Conservation (phyloP, 2,329 filamentous ascomycete species). For the Botrytis porri region DNA sequence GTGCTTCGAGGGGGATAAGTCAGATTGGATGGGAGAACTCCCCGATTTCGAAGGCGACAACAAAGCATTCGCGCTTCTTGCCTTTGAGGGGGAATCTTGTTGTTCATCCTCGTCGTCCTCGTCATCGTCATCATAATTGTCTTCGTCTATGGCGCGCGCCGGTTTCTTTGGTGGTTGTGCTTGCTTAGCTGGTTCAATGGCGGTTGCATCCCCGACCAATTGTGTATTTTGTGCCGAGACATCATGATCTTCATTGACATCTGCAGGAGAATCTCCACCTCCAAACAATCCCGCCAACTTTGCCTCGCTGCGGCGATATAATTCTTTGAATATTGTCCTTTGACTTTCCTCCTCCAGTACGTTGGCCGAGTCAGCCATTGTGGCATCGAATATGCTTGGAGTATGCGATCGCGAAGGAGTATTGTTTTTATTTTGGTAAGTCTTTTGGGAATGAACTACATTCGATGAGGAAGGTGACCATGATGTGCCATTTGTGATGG, state of each 20-base stretch:
- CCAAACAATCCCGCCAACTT: slow-evolving; percentile 75
- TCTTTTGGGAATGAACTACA: slow-evolving; percentile 45
- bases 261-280: slow-evolving; percentile 36
- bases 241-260: slow-evolving; percentile 31
- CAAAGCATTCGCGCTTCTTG: slow-evolving; percentile 49
- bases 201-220: slow-evolving; percentile 48
- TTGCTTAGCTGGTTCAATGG: slow-evolving; percentile 48
- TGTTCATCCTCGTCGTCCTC: slow-evolving; percentile 62
- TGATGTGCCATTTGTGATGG: slow-evolving; percentile 46
- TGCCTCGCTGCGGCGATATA: slow-evolving; percentile 74
- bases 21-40: slow-evolving; percentile 58
- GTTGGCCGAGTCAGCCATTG: slow-evolving; percentile 47
- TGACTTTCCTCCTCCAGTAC: slow-evolving; percentile 66
- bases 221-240: slow-evolving; percentile 36
- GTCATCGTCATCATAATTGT: slow-evolving; percentile 83
- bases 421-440: slow-evolving; percentile 62
- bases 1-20: slow-evolving; percentile 51
- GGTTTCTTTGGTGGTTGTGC: slow-evolving; percentile 61
- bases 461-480: slow-evolving; percentile 60
- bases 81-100: slow-evolving; percentile 51
- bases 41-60: slow-evolving; percentile 69
- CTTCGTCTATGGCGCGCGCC: slow-evolving; percentile 76
- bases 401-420: slow-evolving; percentile 40
- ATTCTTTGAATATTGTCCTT: slow-evolving; percentile 68
- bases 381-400: slow-evolving; percentile 39